Conservation (phyloP, 208 protist genomes). For the Acanthamoeba royreba region DNA sequence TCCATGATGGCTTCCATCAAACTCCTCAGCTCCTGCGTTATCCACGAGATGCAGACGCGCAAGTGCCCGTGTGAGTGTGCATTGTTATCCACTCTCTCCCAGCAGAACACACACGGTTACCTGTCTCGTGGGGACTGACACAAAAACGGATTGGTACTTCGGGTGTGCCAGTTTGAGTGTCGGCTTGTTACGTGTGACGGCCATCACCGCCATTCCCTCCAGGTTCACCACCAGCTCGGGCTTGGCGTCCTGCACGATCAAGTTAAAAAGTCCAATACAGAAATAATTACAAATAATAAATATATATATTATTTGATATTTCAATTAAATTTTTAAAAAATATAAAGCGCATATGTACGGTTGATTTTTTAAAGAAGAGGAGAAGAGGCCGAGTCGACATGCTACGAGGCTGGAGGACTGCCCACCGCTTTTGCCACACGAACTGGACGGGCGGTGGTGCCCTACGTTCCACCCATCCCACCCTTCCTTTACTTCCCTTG, state of each 20-base stretch:
- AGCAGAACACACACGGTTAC: neutral
- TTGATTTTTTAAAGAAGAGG: neutral
- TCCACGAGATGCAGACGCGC: neutral
- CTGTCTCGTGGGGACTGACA: neutral
- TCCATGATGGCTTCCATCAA: neutral
- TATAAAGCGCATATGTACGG: neutral
- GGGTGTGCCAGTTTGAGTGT: neutral
- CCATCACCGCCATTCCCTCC: neutral
- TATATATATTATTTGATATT: neutral
- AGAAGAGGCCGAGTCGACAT: neutral
- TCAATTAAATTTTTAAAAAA: neutral
- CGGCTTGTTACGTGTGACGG: neutral
- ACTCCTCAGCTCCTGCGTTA: neutral
- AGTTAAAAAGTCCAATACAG: too few relatives aligned
- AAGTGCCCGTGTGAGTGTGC: neutral
- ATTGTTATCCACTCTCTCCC: neutral
- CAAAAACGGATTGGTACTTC: neutral
- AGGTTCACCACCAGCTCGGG: neutral
- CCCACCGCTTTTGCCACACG: neutral
- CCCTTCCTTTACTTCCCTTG: too few relatives aligned
- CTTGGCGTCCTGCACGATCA: neutral
- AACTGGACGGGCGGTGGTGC: too few relatives aligned
- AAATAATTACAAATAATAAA: too few relatives aligned
- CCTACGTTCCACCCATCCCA: too few relatives aligned
- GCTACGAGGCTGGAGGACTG: neutral